Evolutionary conservation across 108 stramenopile species (phyloP), one percentile per base, ranked within the genome.

Genomic region (Asterionellopsis glacialis): DNA sequence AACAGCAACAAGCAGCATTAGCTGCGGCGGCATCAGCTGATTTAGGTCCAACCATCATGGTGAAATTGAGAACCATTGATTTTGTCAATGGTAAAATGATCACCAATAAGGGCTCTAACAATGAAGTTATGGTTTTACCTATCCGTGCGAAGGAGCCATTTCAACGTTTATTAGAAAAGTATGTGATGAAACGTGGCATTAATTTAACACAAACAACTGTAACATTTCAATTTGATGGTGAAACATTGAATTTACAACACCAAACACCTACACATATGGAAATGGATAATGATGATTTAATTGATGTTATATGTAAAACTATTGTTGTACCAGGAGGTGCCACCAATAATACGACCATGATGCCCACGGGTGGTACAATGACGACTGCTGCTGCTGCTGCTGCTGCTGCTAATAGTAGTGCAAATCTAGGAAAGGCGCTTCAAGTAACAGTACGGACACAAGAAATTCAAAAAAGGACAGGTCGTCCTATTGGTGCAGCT

Each of bases 241-340:
- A 73, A 18, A 23, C 55, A 19, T 45, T 81, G 42, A 41, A 65
- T n/a, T 38, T 66, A 19, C 39, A 16, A 0, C 2, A 33, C 7
- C 50, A 42, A 21, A 79, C 68, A n/a, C 75, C 80, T 0, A 56
- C 56, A n/a, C 38, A 39, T 57, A 62, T 74, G 22, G 80, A 79
- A n/a, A 61, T 81, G 69, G 77, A 79, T 51, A 57, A 55, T 15
- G 84, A 49, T 15, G 84, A 85, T 28, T 63, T 85, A 61, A 80
- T 87, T 61, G 82, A 86, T 59, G 79, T 83, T 3, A 52, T 22
- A 9, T 39, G 49, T 25, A 40, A 56, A 28, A 53, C 33, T 33
- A 33, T 33, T 33, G 33, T 7, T 5, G 7, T 33, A 5, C 33
- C 33, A 5, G 33, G 33, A 33, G 33, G 33, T 33, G 33, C 2